These are phyloP conservation scores for Dysphania ambrosioides DNA, from an alignment of 148 eudicot genomes.

Conservation along the genomic window DNA sequence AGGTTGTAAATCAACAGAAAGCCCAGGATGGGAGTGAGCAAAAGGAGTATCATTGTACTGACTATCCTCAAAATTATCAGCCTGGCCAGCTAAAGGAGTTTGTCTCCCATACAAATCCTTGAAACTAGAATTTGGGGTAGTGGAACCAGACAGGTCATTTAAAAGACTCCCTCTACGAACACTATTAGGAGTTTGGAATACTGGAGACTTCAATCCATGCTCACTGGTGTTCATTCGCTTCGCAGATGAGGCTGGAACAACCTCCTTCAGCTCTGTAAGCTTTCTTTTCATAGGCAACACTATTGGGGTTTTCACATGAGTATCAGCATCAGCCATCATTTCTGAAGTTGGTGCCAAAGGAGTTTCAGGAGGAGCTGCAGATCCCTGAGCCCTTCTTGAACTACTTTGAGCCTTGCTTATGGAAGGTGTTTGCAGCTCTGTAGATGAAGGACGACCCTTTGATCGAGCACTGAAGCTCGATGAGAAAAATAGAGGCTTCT, in stretches of 20 bases:
- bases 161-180: conserved; percentile 54
- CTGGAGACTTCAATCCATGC: conserved; percentile 57
- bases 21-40: conserved; percentile 42
- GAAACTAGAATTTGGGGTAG: conserved; percentile 46
- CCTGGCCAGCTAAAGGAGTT: conserved; percentile 27
- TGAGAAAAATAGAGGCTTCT: conserved; percentile 49
- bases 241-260: conserved; percentile 35
- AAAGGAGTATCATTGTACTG: conserved; percentile 32
- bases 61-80: conserved; percentile 53
- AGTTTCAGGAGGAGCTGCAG: conserved; percentile 40
- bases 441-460: conserved; percentile 33
- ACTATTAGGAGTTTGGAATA: conserved; percentile 51
- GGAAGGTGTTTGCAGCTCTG: conserved; percentile 42
- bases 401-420: conserved; percentile 34
- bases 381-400: conserved; percentile 36
- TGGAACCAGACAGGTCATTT: conserved; percentile 42
- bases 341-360: conserved; percentile 40
- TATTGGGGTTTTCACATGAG: conserved; percentile 58
- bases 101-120: conserved; percentile 54
- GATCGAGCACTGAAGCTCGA: conserved; percentile 42
- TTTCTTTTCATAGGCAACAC: conserved; percentile 84
- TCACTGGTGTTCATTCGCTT: conserved; percentile 66
- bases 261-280: conserved; percentile 60
- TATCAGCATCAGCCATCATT: conserved; percentile 44
- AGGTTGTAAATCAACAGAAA: conserved; percentile 49